These are phyloP conservation scores for Salix caprea DNA, from an alignment of 345 rosid species.

Conservation along the genomic window DNA sequence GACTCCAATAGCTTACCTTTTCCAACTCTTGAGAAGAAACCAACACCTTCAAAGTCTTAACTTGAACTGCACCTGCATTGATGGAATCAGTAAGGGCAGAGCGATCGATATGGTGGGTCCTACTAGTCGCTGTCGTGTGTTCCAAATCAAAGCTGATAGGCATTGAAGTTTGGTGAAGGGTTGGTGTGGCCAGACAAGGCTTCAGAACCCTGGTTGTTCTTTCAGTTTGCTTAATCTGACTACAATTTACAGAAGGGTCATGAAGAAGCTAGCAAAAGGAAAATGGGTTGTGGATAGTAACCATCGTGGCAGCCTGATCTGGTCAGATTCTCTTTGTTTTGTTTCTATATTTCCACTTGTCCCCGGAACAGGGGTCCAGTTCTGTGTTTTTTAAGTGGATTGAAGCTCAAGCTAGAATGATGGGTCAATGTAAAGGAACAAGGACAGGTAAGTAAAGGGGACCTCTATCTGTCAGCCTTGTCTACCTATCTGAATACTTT, in stretches of 20 bases:
- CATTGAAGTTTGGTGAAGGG: conserved; percentile 13
- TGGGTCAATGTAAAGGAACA: background rate
- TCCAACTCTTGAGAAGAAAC: background rate
- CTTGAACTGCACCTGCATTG: background rate
- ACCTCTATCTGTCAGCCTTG: background rate
- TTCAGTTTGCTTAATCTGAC: background rate
- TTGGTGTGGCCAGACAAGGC: background rate
- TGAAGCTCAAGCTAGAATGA: conserved; percentile 29
- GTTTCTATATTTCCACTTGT: background rate
- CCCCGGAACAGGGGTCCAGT: conserved; percentile 2
- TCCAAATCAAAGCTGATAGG: conserved; percentile 16
- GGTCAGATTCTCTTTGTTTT: background rate
- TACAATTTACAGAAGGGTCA: background rate
- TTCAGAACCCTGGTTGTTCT: background rate
- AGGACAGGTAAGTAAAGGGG: background rate
- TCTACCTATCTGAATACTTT: background rate
- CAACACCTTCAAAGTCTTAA: background rate
- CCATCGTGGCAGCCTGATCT: conserved; percentile 17
- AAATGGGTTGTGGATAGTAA: background rate
- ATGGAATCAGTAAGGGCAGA: background rate
- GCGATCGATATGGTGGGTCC: background rate
- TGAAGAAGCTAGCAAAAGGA: no score
- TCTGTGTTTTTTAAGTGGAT: background rate
- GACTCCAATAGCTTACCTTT: no score
- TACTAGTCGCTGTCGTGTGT: conserved; percentile 1